Base-by-base conservation (phyloP, 495 filamentous ascomycete species). In the Letharia lupina region DNA sequence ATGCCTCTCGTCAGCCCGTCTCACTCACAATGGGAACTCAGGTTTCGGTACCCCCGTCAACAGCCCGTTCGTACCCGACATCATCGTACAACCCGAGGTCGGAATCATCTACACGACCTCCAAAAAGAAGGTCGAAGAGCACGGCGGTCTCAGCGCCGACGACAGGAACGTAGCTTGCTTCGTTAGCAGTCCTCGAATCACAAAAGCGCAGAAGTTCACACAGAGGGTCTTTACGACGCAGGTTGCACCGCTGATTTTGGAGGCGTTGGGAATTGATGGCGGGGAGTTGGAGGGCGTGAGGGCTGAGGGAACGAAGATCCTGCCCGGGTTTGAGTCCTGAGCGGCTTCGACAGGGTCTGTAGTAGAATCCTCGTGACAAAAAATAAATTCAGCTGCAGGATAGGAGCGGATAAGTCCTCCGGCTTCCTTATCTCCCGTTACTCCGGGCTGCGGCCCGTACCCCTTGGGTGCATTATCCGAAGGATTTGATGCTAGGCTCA, bases 41-140 rank as follows among this genome's bases (percentile, higher is more conserved):
- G 70, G 75, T 15, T 77, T 74, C 65, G 76, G 76, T 42, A 52
- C 74, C 60, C 76, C 74, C 0, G 39, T 48, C 12, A 72, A 41
- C 20, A 76, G 75, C 52, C 75, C 76, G 11, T 71, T 72, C 20
- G 76, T 78, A 16, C 76, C 76, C 2, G 71, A 78, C 63, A 73
- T 78, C 65, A 77, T 78, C 35, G 68, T 77, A 10, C 47, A 61
- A 33, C 74, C 74, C 9, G 56, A 71, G 31, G 28, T 68, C 3
- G 76, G 74, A 50, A 70, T 75, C 58, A 73, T 76, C 45, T 78
- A 75, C 61, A 76, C 75, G n/a, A 75, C 70, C 15, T 70, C 66
- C 40, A 72, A 61, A 3, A 48, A 48, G 35, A 77, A 78, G 64
- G 74, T 76, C 45, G 73, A 70, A 31, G 76, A 77, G 65, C 76